Evolutionary conservation across 1,284 basidiomycete species (phyloP), one percentile per base, ranked within the genome.

Genomic region (Neonothopanus nambi): DNA sequence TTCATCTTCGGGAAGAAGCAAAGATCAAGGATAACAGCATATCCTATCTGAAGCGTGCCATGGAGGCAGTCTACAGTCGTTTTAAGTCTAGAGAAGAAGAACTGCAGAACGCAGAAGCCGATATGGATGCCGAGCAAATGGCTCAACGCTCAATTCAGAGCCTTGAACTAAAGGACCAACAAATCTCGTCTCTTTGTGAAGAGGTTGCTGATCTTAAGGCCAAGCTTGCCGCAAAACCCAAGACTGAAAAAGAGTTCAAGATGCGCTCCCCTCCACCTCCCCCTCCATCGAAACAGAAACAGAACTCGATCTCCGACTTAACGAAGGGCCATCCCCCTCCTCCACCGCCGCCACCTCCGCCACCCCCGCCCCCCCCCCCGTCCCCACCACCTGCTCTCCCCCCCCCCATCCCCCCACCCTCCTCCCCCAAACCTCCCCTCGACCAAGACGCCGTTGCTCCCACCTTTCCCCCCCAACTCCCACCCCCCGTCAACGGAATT

Each of bases 1-100:
- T 68, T 1, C 84, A 87, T 43, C 66, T 83, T 38, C 85, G 88
- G 48, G 66, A 65, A 4, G 62, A 67, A 2, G 45, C 84, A 2
- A 69, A 70, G 11, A 70, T 78, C 51, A 88, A 84, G 63, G 82
- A 87, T 57, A 91, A 91, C 63, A 89, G 93, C 57, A 78, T 89
- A 48, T 64, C 81, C 1, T 91, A 87, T 62, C 76, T 94, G 44
- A 93, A 93, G 63, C 85, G 88, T 13, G 89, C 91, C 12, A 74
- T 96, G 38, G 90, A 93, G 67, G 88, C 89, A 6, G 88, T 95
- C 6, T 91, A 91, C 66, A 87, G 85, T 17, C 80, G 89, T 15
- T 88, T 94, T 65, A 77, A 78, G 8, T 73, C 79, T 3, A 68
- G 76, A 38, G 75, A 79, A 60, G 75, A 81, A 59, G 59, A 61